Evolutionary conservation across 2,329 filamentous ascomycete genomes (phyloP).

Genomic region (Ceratocystiopsis sp.): DNA sequence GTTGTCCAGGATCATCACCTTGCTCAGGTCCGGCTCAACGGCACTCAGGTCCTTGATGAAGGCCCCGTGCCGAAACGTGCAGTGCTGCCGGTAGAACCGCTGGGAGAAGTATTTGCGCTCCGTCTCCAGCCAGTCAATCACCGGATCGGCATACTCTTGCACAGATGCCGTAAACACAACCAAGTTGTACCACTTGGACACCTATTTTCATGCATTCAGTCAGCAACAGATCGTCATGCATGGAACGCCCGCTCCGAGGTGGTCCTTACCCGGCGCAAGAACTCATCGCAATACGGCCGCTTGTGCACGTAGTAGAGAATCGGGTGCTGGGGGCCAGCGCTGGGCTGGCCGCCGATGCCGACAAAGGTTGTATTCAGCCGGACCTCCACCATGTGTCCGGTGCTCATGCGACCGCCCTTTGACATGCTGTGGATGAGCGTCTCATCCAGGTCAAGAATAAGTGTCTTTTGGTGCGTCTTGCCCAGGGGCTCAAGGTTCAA

Average conservation of each 20-base stretch:
- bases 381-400: slow-evolving; percentile 97
- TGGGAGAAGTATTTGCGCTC: slow-evolving; percentile 93
- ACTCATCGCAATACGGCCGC: slow-evolving; percentile 90
- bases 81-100: slow-evolving; percentile 91
- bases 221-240: neutral
- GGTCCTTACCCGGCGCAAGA: slow-evolving; percentile 56
- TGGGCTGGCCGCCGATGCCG: slow-evolving; percentile 46
- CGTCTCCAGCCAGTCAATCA: slow-evolving; percentile 95
- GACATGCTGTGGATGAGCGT: slow-evolving; percentile 97
- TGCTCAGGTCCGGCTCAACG: slow-evolving; percentile 91
- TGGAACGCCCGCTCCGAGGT: neutral
- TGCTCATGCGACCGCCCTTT: slow-evolving; percentile 88
- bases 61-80: slow-evolving; percentile 83
- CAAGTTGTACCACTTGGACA: slow-evolving; percentile 96
- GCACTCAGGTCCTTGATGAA: slow-evolving; percentile 97
- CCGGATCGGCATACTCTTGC: slow-evolving; percentile 94
- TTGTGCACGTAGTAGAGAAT: slow-evolving; percentile 99
- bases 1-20: slow-evolving; percentile 98
- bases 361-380: slow-evolving; percentile 60
- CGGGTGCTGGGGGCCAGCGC: slow-evolving; percentile 72
- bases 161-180: slow-evolving; percentile 95
- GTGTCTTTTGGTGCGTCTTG: slow-evolving; percentile 62
- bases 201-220: slow-evolving; percentile 24
- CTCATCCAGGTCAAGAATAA: slow-evolving; percentile 91
- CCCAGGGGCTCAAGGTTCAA: slow-evolving; percentile 38